Evolutionary conservation across 2,329 filamentous ascomycete species (phyloP).

Genomic region (Aureobasidium mangrovei): DNA sequence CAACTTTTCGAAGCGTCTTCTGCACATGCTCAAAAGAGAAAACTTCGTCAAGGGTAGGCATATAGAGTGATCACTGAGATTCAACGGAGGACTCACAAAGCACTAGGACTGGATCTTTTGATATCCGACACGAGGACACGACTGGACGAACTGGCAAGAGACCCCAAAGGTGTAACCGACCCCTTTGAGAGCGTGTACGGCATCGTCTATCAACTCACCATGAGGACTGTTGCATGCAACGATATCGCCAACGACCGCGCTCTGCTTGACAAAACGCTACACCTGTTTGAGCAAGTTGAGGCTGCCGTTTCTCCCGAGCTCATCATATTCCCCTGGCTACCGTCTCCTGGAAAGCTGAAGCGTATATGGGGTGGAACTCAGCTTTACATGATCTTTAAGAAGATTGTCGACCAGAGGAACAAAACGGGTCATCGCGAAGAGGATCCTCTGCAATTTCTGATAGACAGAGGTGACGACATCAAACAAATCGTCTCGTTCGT

Average conservation of each 20-base stretch:
- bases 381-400: conserved; percentile 42
- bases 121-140: conserved; percentile 34
- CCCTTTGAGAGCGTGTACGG: conserved; percentile 47
- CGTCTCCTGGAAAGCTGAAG: conserved; percentile 35
- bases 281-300: conserved; percentile 42
- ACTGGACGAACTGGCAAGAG: conserved; percentile 31
- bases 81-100: not conserved
- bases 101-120: conserved; percentile 32
- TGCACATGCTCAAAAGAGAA: conserved; percentile 32
- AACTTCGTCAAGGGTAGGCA: conserved; percentile 27
- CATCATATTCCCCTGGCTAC: conserved; percentile 47
- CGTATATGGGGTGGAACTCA: conserved; percentile 38
- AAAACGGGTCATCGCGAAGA: conserved; percentile 35
- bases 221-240: conserved; percentile 45
- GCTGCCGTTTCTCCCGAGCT: conserved; percentile 33
- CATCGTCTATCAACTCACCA: conserved; percentile 49
- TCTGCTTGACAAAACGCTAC: conserved; percentile 36
- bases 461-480: conserved; percentile 43
- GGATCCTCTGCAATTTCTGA: conserved; percentile 46
- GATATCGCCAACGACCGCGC: conserved; percentile 44
- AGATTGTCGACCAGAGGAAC: conserved; percentile 40
- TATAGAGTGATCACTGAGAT: not conserved
- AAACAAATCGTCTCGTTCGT: conserved; percentile 41
- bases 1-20: conserved; percentile 27
- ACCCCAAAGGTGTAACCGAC: conserved; percentile 35